phyloP scores from a whole-genome alignment of 495 filamentous ascomycete genomes.

The Podospora didyma region DNA sequence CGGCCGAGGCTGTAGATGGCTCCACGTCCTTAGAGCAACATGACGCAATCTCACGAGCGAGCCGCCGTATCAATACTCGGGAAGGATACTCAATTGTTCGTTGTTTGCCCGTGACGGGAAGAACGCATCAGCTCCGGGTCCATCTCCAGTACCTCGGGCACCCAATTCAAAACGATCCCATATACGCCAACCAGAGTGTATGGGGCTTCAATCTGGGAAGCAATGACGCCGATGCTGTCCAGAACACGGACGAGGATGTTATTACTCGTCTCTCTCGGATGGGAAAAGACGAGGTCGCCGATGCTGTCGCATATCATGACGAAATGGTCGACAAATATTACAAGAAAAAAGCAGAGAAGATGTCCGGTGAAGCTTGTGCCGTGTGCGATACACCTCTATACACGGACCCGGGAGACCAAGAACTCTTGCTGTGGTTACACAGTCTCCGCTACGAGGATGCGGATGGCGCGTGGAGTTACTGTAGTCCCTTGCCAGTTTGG shows the following conservation, averaged over 20 bases:
- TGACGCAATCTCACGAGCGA: too few species aligned
- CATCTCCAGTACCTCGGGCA: slow-evolving; percentile 93
- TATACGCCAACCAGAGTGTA: slow-evolving; percentile 89
- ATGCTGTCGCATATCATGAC: slow-evolving; percentile 89
- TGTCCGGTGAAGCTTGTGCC: slow-evolving; percentile 78
- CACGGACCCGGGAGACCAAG: slow-evolving; percentile 82
- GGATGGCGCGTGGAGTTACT: slow-evolving; percentile 79
- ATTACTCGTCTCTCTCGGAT: slow-evolving; percentile 80
- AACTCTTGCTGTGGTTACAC: slow-evolving; percentile 91
- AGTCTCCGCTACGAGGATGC: slow-evolving; percentile 81
- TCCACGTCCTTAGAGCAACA: slow-evolving; percentile 22
- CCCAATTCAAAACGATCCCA: slow-evolving; percentile 94
- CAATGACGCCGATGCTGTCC: slow-evolving; percentile 57
- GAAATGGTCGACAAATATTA: slow-evolving; percentile 85
- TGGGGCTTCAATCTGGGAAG: slow-evolving; percentile 78
- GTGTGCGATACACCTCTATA: slow-evolving; percentile 86
- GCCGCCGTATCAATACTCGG: slow-evolving; percentile 24
- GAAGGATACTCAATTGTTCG: slow-evolving; percentile 91
- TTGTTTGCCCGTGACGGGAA: slow-evolving; percentile 86
- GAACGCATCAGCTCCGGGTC: slow-evolving; percentile 92
- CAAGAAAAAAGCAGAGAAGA: slow-evolving; percentile 81
- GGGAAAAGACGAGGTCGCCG: slow-evolving; percentile 88
- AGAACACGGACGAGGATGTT: slow-evolving; percentile 80
- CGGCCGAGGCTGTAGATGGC: neutral
- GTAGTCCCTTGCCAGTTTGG: slow-evolving; percentile 81